Evolutionary conservation across 2,329 filamentous ascomycete genomes (phyloP).

Genomic region (Fusarium stilboides): DNA sequence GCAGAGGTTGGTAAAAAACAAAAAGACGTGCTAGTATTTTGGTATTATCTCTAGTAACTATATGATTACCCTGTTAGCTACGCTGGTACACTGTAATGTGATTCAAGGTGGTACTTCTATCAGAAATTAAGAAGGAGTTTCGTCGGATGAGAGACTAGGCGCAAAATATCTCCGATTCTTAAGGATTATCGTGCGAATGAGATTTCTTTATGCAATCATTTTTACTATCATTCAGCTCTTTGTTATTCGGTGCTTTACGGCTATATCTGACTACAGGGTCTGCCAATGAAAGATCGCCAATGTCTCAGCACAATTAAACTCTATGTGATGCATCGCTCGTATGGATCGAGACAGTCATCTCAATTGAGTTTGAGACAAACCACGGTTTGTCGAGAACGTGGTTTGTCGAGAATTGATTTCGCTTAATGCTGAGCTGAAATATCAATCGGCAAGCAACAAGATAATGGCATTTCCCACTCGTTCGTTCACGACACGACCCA

Average conservation of each 20-base stretch:
- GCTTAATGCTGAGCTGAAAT: conserved; percentile 1
- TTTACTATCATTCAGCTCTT: no score
- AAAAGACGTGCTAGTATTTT: no score
- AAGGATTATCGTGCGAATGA: no score
- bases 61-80: no score
- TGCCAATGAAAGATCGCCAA: neutral
- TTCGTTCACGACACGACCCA: neutral
- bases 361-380: conserved; percentile 11
- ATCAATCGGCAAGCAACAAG: neutral
- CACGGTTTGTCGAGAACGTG: neutral
- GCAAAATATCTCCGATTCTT: no score
- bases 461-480: neutral
- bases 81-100: no score
- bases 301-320: conserved; percentile 7
- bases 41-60: no score
- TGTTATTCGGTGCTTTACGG: neutral
- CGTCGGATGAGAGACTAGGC: no score
- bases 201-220: no score
- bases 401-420: conserved; percentile 19
- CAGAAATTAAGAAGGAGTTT: no score
- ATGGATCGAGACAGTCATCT: neutral
- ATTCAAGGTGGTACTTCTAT: no score
- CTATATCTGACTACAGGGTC: conserved; percentile 1
- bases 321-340: neutral
- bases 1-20: neutral